Evolutionary conservation across 306 rosid species (phyloP), one percentile per base, ranked within the genome.

Genomic region (Cucumis hystrix): DNA sequence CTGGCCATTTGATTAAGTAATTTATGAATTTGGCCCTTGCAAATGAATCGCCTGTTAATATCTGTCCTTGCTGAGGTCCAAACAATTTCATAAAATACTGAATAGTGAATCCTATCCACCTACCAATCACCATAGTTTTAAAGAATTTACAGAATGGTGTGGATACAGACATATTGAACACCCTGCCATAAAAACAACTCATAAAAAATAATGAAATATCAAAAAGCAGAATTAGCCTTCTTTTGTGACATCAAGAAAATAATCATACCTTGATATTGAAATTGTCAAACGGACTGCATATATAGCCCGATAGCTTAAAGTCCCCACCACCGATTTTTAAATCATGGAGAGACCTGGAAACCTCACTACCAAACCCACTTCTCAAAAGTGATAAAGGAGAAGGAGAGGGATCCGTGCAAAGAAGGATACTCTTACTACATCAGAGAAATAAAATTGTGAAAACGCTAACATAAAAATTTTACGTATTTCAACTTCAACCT

Each of bases 111-210:
- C 83, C 76, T 77, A 79, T 76, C 70, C 78, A 75, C 49, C 83
- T 76, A 80, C 83, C 55, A 64, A 68, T 82, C 77, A 80, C 83
- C 55, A 64, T 68, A 68, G 80, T 78, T 56, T 73, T 54, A 61
- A 39, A 78, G 74, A 77, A 83, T 81, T 66, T 78, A 85, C 74
- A 77, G 54, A 78, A 77, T 83, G 88, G 66, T 68, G 81, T 10
- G 99, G 99, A 95, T 95, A 95, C 99, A 95, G 87, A 90, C 74
- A 85, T 88, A 92, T 82, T 95, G 96, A 78, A 95, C 84, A 80
- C 86, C 97, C 97, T 92, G 97, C 89, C 82, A 88, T 66, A 18
- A 18, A 74, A 57, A 63, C 16, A 73, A 65, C n/a, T 33, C 2
- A 65, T 17, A 78, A 63, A 43, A 28, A 37, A 52, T 21, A 13